phyloP scores from a whole-genome alignment of 106 monocot genomes.

The Amphibolis antarctica region DNA sequence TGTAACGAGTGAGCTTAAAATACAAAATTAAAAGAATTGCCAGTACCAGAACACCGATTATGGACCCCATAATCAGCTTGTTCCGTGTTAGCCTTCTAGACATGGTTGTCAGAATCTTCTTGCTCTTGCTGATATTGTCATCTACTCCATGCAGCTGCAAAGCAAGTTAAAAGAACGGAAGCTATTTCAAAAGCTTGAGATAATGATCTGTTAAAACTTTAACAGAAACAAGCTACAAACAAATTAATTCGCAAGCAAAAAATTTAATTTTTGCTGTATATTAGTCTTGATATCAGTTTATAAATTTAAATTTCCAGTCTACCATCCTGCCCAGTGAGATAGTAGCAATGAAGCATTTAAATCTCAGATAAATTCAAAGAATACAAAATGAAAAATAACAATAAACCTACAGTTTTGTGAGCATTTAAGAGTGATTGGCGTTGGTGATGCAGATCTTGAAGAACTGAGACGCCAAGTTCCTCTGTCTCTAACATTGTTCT shows the following conservation, averaged over 20 bases:
- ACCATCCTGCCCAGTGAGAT: no score
- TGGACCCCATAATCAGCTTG: constrained; percentile 71
- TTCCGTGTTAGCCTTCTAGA: constrained; percentile 78
- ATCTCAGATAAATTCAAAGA: neutral
- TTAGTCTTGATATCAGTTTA: no score
- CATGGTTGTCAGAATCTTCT: constrained; percentile 62
- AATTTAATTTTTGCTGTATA: no score
- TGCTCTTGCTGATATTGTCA: constrained; percentile 80
- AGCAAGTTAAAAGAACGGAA: neutral
- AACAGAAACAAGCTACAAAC: no score
- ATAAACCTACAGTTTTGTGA: constrained; percentile 59
- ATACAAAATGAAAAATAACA: neutral
- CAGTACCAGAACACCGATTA: constrained; percentile 38
- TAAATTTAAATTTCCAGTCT: no score
- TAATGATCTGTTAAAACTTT: no score
- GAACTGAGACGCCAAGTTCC: constrained; percentile 81
- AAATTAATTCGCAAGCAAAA: no score
- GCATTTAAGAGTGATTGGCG: constrained; percentile 89
- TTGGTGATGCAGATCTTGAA: constrained; percentile 83
- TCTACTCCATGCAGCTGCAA: constrained; percentile 77
- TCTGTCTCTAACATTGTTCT: constrained; percentile 79
- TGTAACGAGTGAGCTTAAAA: constrained; percentile 49
- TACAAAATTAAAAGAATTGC: constrained; percentile 73
- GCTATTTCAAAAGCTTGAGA: no score
- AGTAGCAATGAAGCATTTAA: neutral